phyloP scores from a whole-genome alignment of 116 monocot species.

The Zostera marina region DNA sequence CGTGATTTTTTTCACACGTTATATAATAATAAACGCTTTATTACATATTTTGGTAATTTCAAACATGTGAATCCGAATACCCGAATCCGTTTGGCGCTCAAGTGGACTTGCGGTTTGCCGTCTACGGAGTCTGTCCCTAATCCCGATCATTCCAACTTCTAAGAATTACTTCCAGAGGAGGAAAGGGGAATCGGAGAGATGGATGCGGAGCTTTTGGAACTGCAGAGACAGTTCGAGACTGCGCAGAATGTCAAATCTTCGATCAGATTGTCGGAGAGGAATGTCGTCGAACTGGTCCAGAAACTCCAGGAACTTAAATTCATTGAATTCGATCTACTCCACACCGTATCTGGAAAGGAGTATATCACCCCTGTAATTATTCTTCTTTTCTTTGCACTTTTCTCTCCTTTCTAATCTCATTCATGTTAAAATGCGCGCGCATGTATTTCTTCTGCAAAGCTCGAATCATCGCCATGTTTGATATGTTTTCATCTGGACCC shows the following conservation, averaged over 20 bases:
- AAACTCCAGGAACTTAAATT: conserved; percentile 71
- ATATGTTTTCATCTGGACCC: no score
- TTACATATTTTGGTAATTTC: no score
- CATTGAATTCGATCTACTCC: conserved; percentile 92
- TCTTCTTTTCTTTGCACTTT: background rate
- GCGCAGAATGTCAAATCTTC: conserved; percentile 84
- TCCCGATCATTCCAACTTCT: no score
- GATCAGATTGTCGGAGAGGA: conserved; percentile 83
- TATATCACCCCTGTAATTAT: conserved; percentile 80
- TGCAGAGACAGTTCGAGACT: conserved; percentile 79
- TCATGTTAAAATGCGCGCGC: background rate
- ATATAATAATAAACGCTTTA: no score
- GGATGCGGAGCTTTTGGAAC: conserved; percentile 90
- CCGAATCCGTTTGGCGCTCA: background rate
- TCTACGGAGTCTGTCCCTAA: no score
- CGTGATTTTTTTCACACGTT: no score
- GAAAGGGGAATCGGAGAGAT: conserved; percentile 14
- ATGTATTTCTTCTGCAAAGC: background rate
- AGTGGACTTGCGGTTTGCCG: background rate
- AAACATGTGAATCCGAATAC: no score
- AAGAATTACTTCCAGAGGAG: background rate
- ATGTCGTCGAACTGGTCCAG: conserved; percentile 86
- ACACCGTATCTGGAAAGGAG: conserved; percentile 91
- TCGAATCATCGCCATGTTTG: background rate
- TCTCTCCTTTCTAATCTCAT: background rate